Conservation (phyloP, 371 early-diverging fungal species). For the Encephalitozoon cuniculi region DNA sequence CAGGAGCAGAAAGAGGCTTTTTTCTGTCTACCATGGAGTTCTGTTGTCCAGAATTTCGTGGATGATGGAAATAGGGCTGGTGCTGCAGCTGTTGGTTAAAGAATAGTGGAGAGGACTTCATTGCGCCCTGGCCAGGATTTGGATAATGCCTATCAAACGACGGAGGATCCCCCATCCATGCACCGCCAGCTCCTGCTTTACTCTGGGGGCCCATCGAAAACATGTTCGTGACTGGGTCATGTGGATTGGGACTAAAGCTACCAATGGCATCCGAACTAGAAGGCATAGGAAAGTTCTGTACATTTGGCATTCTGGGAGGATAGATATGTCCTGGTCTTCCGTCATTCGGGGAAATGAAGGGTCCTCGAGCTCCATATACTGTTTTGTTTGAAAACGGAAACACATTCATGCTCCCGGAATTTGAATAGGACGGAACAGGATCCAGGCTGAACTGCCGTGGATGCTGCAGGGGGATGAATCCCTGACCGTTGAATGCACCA, state of each 20-base stretch:
- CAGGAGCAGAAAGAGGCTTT: not conserved
- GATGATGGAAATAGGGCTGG: not conserved
- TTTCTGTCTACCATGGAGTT: not conserved
- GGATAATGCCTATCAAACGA: not conserved
- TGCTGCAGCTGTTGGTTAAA: conserved; percentile 3
- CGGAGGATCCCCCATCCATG: not conserved
- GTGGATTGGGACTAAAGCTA: not conserved
- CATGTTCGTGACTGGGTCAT: not conserved
- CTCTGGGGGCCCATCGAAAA: not conserved
- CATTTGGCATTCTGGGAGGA: not conserved
- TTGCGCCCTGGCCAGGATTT: not conserved
- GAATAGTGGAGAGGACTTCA: not conserved
- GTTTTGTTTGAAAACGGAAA: not conserved
- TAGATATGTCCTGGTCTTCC: not conserved
- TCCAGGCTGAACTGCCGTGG: not conserved
- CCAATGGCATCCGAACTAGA: not conserved
- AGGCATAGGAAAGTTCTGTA: not conserved
- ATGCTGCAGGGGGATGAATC: not conserved
- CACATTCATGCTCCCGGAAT: not conserved
- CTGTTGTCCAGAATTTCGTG: not conserved
- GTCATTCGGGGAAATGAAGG: not conserved
- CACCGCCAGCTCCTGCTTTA: not conserved
- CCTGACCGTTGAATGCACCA: not conserved
- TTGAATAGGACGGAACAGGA: not conserved
- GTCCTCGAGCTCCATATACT: not conserved